Conservation (phyloP, 1,139 yeast genomes). For the Taiozyma onychis region DNA sequence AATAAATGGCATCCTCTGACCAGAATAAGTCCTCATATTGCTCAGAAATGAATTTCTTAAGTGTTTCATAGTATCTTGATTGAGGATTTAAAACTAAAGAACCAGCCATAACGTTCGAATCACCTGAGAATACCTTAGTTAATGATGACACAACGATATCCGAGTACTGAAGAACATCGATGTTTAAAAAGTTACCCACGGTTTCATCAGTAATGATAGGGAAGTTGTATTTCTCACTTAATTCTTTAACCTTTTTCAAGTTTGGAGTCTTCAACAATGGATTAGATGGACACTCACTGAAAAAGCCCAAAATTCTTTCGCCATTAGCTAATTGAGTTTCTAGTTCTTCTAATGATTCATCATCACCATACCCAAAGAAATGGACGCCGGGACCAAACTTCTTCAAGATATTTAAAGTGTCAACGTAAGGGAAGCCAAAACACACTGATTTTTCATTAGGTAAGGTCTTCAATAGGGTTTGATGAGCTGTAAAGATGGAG, state of each 20-base stretch:
- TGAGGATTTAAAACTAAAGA: conserved; percentile 72
- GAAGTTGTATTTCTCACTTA: conserved; percentile 68
- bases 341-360: conserved; percentile 58
- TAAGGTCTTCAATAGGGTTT: conserved; percentile 44
- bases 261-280: conserved; percentile 85
- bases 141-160: conserved; percentile 85
- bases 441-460: conserved; percentile 67
- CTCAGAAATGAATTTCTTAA: conserved; percentile 48
- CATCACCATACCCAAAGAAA: conserved; percentile 83
- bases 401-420: conserved; percentile 75
- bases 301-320: conserved; percentile 57
- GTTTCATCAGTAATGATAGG: conserved; percentile 89
- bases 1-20: conserved; percentile 90
- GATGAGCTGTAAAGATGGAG: conserved; percentile 78
- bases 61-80: conserved; percentile 44
- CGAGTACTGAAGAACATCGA: conserved; percentile 74
- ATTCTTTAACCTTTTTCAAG: conserved; percentile 50
- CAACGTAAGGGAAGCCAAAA: conserved; percentile 94
- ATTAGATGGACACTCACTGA: conserved; percentile 92
- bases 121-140: conserved; percentile 92
- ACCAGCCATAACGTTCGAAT: conserved; percentile 94
- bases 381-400: conserved; percentile 89
- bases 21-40: conserved; percentile 71
- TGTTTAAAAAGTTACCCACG: conserved; percentile 82
- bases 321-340: conserved; percentile 59